A percentile compares a stretch with the other conserved stretches of the same genome.
These are phyloP conservation scores for Dioszegia aurantiaca DNA, from an alignment of 768 basidiomycete species.

Conservation along the genomic window DNA sequence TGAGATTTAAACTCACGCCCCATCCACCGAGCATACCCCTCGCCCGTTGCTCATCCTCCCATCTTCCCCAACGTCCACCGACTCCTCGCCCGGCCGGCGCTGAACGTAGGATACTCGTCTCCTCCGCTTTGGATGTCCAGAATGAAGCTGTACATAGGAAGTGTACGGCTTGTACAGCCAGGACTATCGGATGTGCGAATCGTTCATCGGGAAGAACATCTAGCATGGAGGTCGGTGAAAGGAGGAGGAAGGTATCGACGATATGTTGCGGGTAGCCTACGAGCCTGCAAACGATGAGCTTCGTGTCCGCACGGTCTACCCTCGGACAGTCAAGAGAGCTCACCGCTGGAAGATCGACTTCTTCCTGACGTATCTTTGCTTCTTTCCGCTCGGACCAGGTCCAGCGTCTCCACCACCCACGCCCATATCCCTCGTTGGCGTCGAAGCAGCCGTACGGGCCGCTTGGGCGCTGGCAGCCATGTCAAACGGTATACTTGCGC, in stretches of 20 bases:
- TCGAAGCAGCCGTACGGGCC: constrained; percentile 21
- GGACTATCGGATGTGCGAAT: constrained; percentile 36
- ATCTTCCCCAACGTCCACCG: constrained; percentile 33
- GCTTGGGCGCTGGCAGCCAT: constrained; percentile 41
- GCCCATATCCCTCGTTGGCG: constrained; percentile 1
- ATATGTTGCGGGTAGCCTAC: constrained; percentile 22
- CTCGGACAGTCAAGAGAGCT: constrained; percentile 7
- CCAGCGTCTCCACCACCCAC: constrained; percentile 6
- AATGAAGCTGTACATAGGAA: constrained; percentile 39
- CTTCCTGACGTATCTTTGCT: constrained; percentile 36
- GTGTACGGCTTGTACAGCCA: constrained; percentile 32
- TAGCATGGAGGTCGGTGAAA: constrained; percentile 28
- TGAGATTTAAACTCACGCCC: constrained; percentile 38
- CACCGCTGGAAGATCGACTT: constrained; percentile 40
- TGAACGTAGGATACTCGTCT: constrained; percentile 27
- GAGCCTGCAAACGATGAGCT: constrained; percentile 24
- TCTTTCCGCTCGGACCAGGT: constrained; percentile 6
- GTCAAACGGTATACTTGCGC: constrained; percentile 46
- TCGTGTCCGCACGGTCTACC: background rate
- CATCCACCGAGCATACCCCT: constrained; percentile 25
- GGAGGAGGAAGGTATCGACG: constrained; percentile 25
- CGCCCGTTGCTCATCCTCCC: constrained; percentile 27
- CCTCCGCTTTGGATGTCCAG: constrained; percentile 19
- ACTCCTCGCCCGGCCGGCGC: constrained; percentile 20
- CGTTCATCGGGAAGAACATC: constrained; percentile 35